Evolutionary conservation across 495 filamentous ascomycete species (phyloP), one percentile per base, ranked within the genome.

Genomic region (Entonaema liquescens): DNA sequence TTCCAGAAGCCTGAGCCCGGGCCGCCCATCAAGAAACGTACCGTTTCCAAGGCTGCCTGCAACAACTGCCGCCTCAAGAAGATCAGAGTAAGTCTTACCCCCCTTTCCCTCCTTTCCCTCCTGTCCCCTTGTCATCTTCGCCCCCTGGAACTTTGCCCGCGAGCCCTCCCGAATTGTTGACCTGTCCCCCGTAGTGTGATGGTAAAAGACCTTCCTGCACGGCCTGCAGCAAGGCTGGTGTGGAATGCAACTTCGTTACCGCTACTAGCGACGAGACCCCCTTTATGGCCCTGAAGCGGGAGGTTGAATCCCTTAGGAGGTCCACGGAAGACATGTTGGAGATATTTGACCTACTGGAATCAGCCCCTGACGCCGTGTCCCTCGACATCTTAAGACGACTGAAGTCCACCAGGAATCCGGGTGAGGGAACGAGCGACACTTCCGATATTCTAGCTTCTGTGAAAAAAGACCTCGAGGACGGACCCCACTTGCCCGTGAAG

Each of bases 241-340:
- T 56, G 29, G 59, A 68, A 33, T 72, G 70, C 55, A 72, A 72
- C 23, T 72, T 67, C 36, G 70, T 72, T 9, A 72, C 70, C 49
- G 70, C 70, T 36, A 72, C 59, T 38, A 72, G 70, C 64, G 70
- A 72, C 49, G 70, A 72, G 64, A 72, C 70, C 38, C 70, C 70
- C 35, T 72, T 72, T 19, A 72, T 72, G 70, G 70, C 70, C 21
- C 6, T 72, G 59, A 72, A 72, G 70, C 44, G 70, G 59, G 70
- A 72, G 31, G 70, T 72, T 13, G 70, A 72, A 65, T 72, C 70
- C 42, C 70, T 72, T 2, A 72, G 64, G 55, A 72, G 59, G 15
- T 64, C 64, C 23, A 64, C 64, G 19, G 70, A 72, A 60, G 70
- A 68, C 49, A 28, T 72, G 59, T 11, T 64, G 12, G 59, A 72